Evolutionary conservation across 306 rosid genomes (phyloP), one percentile per base, ranked within the genome.

Genomic region (Quercus mongolica): DNA sequence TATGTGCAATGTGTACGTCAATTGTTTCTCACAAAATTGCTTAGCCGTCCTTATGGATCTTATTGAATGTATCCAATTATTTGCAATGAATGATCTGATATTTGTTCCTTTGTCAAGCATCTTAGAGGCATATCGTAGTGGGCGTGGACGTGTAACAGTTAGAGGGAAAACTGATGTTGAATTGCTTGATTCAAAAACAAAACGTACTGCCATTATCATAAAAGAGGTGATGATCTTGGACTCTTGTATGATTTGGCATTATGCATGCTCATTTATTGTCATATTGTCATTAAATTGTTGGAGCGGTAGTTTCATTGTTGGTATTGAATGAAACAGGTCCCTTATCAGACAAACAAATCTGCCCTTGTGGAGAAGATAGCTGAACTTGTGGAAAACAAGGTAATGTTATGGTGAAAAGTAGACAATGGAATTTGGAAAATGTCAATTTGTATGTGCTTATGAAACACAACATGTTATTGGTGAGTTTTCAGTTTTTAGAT

Each of bases 111-210:
- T 70, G 69, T 91, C 78, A 79, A 95, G 99, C 82, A 93, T 95
- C 80, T 84, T 95, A 78, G 98, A 95, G 23, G 99, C 99, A 81
- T 95, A 95, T 77, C 94, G 98, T 25, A 86, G 91, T 59, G 99
- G 99, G 64, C 88, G 94, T 51, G 99, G 99, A 59, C 92, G 97
- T 44, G 83, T 95, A 68, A 75, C 86, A 75, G 92, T 95, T 68
- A 91, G 99, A 85, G 99, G 99, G 68, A 95, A 93, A 88, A 89
- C 91, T 89, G 98, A 95, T 12, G 78, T 95, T 83, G 99, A 95
- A 76, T 70, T 90, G 85, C 94, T 90, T 78, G 99, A 95, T 88
- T 90, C 92, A 59, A 93, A 85, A 84, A 87, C 94, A 21, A 95
- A 90, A 76, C 82, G 96, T 57, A 64, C 84, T 77, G 99, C 96